These are phyloP conservation scores for Bipolaris sorokiniana DNA, from an alignment of 2,329 filamentous ascomycete genomes.

Conservation along the genomic window DNA sequence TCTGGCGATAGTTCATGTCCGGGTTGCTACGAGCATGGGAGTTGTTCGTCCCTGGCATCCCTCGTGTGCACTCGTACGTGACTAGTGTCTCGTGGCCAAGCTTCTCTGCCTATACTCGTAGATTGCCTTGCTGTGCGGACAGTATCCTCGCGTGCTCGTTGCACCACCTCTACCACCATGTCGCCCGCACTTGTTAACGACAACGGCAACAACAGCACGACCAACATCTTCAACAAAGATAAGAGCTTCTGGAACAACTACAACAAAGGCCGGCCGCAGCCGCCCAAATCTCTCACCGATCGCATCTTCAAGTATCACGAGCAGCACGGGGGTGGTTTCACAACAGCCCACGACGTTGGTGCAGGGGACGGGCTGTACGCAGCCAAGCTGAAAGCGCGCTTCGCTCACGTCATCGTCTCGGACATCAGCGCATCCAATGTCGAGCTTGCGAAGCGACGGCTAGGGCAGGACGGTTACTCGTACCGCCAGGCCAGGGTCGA, in stretches of 20 bases:
- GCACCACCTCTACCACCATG: no score
- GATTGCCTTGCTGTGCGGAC: no score
- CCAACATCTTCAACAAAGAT: background rate
- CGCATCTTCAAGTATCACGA: background rate
- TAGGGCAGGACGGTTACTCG: background rate
- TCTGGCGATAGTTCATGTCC: no score
- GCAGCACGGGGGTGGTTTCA: background rate
- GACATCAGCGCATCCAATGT: background rate
- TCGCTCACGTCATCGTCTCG: background rate
- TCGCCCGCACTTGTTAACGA: no score
- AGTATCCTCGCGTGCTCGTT: no score
- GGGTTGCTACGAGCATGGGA: no score
- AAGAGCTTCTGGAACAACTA: background rate
- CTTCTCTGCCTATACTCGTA: no score
- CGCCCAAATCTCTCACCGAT: background rate
- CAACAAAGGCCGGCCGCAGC: background rate
- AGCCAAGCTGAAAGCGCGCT: background rate
- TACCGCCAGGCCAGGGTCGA: background rate
- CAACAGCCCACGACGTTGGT: background rate
- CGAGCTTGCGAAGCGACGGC: background rate
- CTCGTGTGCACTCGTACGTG: no score
- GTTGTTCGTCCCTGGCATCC: no score
- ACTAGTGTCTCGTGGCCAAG: no score
- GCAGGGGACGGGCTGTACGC: background rate
- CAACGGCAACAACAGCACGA: background rate